Conservation (phyloP, 305 asterid genomes). For the Petunia hybrid region DNA sequence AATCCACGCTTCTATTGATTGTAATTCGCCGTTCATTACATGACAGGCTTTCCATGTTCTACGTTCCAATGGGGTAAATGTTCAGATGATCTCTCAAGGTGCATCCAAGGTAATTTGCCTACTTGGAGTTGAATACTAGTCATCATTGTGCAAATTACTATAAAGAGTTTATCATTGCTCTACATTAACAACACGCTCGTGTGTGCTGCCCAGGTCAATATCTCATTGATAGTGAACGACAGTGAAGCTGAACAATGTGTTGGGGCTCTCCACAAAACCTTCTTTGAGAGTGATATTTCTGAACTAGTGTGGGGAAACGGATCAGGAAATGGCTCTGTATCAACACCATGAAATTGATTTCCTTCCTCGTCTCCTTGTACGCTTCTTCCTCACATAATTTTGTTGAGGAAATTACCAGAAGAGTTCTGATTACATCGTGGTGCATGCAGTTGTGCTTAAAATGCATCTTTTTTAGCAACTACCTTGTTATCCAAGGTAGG, state of each 20-base stretch:
- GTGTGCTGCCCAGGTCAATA: conserved; percentile 57
- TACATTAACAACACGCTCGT: not conserved
- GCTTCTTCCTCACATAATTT: not conserved
- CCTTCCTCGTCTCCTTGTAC: too few species aligned
- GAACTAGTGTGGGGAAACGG: conserved; percentile 30
- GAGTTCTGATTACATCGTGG: too few species aligned
- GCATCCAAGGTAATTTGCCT: conserved; percentile 67
- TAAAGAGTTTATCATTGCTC: not conserved
- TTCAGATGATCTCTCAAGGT: conserved; percentile 98
- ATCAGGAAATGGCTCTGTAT: conserved; percentile 39
- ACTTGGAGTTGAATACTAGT: not conserved
- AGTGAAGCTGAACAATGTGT: conserved; percentile 87
- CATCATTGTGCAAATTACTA: not conserved
- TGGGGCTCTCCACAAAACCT: conserved; percentile 80
- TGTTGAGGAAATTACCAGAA: not conserved
- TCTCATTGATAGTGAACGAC: conserved; percentile 88
- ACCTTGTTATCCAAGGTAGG: too few species aligned
- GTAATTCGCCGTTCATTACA: not conserved
- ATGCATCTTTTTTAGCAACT: too few species aligned
- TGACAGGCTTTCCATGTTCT: conserved; percentile 86
- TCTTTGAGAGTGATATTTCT: conserved; percentile 62
- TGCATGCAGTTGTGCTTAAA: too few species aligned
- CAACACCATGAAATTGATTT: not conserved
- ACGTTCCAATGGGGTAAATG: conserved; percentile 70
- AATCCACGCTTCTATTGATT: not conserved